These are phyloP conservation scores for Leccinum barrowsii DNA, from an alignment of 768 basidiomycete species.

Conservation along the genomic window DNA sequence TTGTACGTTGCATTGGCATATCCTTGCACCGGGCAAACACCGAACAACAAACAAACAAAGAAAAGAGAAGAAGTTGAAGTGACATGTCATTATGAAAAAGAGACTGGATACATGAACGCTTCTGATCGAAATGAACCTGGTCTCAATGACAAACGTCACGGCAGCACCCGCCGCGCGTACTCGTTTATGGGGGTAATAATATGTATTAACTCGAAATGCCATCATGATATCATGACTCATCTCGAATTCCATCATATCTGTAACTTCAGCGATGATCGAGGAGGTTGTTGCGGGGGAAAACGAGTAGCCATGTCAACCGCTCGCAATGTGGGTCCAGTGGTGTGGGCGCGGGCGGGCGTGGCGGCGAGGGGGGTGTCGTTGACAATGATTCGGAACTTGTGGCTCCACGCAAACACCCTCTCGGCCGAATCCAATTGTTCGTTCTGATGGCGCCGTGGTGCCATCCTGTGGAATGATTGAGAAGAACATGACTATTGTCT, in stretches of 20 bases:
- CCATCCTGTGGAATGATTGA: background rate
- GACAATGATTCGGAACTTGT: background rate
- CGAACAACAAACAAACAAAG: background rate
- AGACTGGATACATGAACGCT: background rate
- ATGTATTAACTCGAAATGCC: background rate
- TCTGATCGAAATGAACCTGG: slow-evolving; percentile 2
- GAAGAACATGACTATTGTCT: slow-evolving; percentile 1
- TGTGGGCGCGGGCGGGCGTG: background rate
- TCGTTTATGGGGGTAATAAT: background rate
- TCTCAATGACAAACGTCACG: background rate
- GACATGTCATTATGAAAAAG: too few relatives aligned
- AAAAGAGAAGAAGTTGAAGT: background rate
- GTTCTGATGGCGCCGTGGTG: background rate
- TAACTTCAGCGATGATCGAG: background rate
- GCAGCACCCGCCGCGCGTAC: background rate
- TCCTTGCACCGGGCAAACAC: background rate
- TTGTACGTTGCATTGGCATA: background rate
- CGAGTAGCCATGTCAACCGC: background rate
- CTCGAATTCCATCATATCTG: background rate
- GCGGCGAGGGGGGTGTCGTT: background rate
- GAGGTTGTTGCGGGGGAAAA: background rate
- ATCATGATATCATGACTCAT: background rate
- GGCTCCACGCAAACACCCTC: background rate
- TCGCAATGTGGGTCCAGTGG: background rate
- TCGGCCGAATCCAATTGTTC: background rate